phyloP scores from a whole-genome alignment of 2,329 filamentous ascomycete genomes.

The Fusarium liriodendri region DNA sequence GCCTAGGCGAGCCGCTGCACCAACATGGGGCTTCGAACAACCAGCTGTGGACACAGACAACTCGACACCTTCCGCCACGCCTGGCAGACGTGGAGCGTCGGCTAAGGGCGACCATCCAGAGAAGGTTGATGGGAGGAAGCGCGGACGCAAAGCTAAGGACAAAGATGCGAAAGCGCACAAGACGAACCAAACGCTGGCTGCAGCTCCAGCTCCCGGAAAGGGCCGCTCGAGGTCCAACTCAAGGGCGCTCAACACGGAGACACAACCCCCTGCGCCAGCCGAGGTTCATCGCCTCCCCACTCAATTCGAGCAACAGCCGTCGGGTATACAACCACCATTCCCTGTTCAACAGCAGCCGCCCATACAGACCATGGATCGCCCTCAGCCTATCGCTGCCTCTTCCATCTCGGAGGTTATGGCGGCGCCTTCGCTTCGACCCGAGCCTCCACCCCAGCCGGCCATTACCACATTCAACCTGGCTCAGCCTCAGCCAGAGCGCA shows the following conservation, averaged over 20 bases:
- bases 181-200: slow-evolving; percentile 58
- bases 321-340: slow-evolving; percentile 57
- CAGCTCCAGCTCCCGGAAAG: slow-evolving; percentile 58
- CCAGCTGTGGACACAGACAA: slow-evolving; percentile 69
- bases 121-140: slow-evolving; percentile 56
- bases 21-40: slow-evolving; percentile 76
- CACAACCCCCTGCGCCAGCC: slow-evolving; percentile 50
- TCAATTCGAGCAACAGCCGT: slow-evolving; percentile 57
- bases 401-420: slow-evolving; percentile 66
- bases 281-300: slow-evolving; percentile 55
- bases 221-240: slow-evolving; percentile 67
- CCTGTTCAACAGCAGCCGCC: slow-evolving; percentile 46
- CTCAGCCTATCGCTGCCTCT: slow-evolving; percentile 48
- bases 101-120: slow-evolving; percentile 59
- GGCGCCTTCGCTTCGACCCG: slow-evolving; percentile 66
- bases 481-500: slow-evolving; percentile 61
- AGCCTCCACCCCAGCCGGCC: slow-evolving; percentile 61
- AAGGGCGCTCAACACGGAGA: slow-evolving; percentile 59
- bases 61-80: slow-evolving; percentile 67
- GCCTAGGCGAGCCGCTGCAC: slow-evolving; percentile 74
- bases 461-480: slow-evolving; percentile 64
- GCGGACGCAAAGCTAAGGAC: slow-evolving; percentile 54
- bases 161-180: slow-evolving; percentile 57
- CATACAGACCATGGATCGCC: slow-evolving; percentile 49
- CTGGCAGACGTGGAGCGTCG: slow-evolving; percentile 61